A percentile compares a stretch with the other conserved stretches of the same genome.
phyloP scores from a whole-genome alignment of 345 rosid species.

The Camelina hispida region DNA sequence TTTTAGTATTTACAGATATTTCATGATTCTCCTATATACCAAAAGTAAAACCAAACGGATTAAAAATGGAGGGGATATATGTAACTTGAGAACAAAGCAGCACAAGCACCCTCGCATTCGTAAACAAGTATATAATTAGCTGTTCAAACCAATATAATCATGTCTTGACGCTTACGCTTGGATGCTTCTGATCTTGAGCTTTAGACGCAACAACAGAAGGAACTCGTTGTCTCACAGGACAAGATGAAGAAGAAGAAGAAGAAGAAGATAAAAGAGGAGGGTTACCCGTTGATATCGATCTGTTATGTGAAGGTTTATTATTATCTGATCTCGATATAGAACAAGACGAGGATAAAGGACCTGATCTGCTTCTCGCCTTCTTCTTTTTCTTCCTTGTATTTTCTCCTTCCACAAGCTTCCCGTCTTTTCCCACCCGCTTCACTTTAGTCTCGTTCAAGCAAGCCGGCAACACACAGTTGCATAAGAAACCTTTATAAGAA shows the following conservation, averaged over 20 bases:
- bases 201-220: no score
- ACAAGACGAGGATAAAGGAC: conserved; percentile 35
- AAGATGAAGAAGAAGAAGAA: no score
- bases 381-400: conserved; percentile 54
- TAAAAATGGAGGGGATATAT: neutral
- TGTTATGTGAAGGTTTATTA: conserved; percentile 1
- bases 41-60: conserved; percentile 17
- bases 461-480: conserved; percentile 92
- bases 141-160: conserved; percentile 1
- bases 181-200: no score
- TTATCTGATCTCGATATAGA: neutral
- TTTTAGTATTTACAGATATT: neutral
- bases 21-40: conserved; percentile 17
- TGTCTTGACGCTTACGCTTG: no score
- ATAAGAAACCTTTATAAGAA: conserved; percentile 61
- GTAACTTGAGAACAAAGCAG: conserved; percentile 9
- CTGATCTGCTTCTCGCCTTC: conserved; percentile 30
- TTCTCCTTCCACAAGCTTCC: conserved; percentile 48
- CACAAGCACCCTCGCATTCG: conserved; percentile 14
- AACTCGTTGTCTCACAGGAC: no score
- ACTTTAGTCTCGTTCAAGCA: conserved; percentile 74
- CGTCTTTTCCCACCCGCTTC: conserved; percentile 50
- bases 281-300: conserved; percentile 38
- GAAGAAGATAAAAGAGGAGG: neutral
- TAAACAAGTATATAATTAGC: conserved; percentile 22